Conservation (phyloP, 2,329 filamentous ascomycete species). For the Sporothrix brunneoviolacea region DNA sequence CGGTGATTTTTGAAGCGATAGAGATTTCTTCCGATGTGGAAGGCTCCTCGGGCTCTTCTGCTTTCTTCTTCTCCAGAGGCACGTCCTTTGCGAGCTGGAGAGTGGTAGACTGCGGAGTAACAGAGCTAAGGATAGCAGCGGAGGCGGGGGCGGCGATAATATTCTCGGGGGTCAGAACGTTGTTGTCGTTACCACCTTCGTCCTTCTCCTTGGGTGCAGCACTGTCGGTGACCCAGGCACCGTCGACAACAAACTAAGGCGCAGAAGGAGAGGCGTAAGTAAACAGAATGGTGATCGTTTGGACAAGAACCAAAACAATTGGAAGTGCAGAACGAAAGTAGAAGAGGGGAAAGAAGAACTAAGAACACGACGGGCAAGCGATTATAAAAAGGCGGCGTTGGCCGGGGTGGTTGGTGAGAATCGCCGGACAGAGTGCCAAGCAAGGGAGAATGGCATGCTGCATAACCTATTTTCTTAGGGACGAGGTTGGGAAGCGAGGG, state of each 20-base stretch:
- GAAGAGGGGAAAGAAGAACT: background rate
- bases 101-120: slow-evolving; percentile 63
- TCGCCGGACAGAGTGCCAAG: background rate
- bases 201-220: slow-evolving; percentile 77
- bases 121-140: slow-evolving; percentile 52
- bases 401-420: too few relatives aligned
- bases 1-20: slow-evolving; percentile 2
- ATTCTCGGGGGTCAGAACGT: slow-evolving; percentile 73
- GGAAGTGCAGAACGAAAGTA: background rate
- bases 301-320: background rate
- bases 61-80: slow-evolving; percentile 48
- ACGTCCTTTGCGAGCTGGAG: slow-evolving; percentile 58
- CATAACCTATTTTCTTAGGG: background rate
- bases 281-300: background rate
- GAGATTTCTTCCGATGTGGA: too few relatives aligned
- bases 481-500: background rate
- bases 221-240: slow-evolving; percentile 78
- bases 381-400: background rate
- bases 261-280: background rate
- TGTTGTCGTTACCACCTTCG: slow-evolving; percentile 80
- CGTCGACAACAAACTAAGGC: slow-evolving; percentile 88
- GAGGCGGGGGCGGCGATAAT: slow-evolving; percentile 47
- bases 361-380: background rate
- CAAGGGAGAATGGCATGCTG: background rate
- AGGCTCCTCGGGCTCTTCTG: slow-evolving; percentile 20